Conservation (phyloP, 352 stramenopile species). For the Phytopythium sindhum region DNA sequence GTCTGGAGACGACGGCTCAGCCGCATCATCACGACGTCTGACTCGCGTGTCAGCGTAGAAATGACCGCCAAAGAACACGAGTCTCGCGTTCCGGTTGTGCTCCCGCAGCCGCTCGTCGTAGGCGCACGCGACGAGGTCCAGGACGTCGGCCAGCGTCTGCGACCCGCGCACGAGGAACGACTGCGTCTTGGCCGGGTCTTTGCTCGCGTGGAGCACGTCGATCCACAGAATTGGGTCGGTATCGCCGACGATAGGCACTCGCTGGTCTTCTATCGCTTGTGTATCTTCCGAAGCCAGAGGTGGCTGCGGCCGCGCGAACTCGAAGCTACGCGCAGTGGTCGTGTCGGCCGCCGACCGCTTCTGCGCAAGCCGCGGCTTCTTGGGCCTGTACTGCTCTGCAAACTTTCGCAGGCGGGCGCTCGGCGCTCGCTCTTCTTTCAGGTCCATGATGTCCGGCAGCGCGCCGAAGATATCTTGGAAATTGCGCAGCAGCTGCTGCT, state of each 20-base stretch:
- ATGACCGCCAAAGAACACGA: constrained; percentile 55
- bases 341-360: constrained; percentile 63
- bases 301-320: constrained; percentile 43
- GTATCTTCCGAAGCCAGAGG: constrained; percentile 10
- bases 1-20: background rate
- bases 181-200: constrained; percentile 60
- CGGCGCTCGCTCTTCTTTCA: constrained; percentile 40
- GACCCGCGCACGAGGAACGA: constrained; percentile 71
- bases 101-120: constrained; percentile 55
- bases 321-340: constrained; percentile 51
- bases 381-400: constrained; percentile 44
- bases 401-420: constrained; percentile 50
- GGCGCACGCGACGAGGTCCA: constrained; percentile 63
- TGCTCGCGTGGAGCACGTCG: constrained; percentile 69
- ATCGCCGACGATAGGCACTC: constrained; percentile 1
- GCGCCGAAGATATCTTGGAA: constrained; percentile 26
- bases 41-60: constrained; percentile 61
- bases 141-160: constrained; percentile 41
- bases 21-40: constrained; percentile 1
- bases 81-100: constrained; percentile 37
- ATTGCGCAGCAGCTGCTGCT: constrained; percentile 23
- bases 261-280: constrained; percentile 3
- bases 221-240: constrained; percentile 64
- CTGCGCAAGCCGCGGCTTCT: constrained; percentile 38
- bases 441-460: constrained; percentile 34